Conservation (phyloP, 352 stramenopile species). For the Plasmopara viticola region DNA sequence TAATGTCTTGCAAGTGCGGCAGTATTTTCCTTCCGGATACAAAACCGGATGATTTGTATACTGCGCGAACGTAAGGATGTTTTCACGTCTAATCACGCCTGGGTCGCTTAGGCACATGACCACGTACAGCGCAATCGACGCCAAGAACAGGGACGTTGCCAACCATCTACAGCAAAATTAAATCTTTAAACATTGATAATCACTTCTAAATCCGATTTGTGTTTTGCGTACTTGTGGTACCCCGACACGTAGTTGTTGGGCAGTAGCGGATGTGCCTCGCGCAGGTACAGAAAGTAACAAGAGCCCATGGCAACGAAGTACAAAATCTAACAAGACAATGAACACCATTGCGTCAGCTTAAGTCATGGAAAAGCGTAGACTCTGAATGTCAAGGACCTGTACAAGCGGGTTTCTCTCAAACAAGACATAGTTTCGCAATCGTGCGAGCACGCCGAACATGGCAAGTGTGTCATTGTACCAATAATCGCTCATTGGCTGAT, state of each 20-base stretch:
- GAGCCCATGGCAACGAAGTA: slow-evolving; percentile 69
- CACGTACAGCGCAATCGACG: slow-evolving; percentile 55
- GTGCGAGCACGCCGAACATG: slow-evolving; percentile 24
- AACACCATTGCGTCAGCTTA: background rate
- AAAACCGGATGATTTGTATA: slow-evolving; percentile 79
- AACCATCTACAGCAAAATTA: slow-evolving; percentile 29
- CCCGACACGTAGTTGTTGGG: slow-evolving; percentile 54
- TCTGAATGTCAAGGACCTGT: slow-evolving; percentile 27
- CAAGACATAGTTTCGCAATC: slow-evolving; percentile 52
- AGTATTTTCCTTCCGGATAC: slow-evolving; percentile 75
- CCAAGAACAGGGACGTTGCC: slow-evolving; percentile 41
- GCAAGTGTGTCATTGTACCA: slow-evolving; percentile 5
- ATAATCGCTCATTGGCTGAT: slow-evolving; percentile 7
- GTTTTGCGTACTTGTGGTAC: slow-evolving; percentile 50
- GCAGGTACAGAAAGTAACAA: slow-evolving; percentile 68
- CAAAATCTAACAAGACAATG: slow-evolving; percentile 39
- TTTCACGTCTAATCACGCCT: slow-evolving; percentile 60
- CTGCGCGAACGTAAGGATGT: slow-evolving; percentile 38
- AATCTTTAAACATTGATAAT: background rate
- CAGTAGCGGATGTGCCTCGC: slow-evolving; percentile 49
- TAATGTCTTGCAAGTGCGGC: slow-evolving; percentile 78
- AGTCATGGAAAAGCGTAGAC: background rate
- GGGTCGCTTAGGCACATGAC: slow-evolving; percentile 66
- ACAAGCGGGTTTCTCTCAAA: slow-evolving; percentile 64
- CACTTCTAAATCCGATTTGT: background rate